Conservation (phyloP, 2,329 filamentous ascomycete species). For the Trichophyton simii region DNA sequence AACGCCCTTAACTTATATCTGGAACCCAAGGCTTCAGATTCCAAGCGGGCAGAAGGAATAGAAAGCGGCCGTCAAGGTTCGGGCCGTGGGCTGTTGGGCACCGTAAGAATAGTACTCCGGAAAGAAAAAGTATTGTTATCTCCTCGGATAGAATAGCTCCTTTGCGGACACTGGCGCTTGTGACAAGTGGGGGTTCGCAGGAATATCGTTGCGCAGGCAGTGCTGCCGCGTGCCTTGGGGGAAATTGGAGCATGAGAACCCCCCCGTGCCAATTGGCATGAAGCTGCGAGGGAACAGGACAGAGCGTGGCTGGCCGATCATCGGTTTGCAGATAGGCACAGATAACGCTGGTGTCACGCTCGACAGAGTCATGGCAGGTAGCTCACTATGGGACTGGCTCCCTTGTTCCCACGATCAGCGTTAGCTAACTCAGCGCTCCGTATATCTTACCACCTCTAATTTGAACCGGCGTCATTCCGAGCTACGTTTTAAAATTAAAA, state of each 20-base stretch:
- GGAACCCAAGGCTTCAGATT: too few relatives aligned
- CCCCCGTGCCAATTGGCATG: slow-evolving; percentile 4
- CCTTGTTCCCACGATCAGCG: slow-evolving; percentile 14
- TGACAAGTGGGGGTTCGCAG: neutral
- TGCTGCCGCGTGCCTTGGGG: neutral
- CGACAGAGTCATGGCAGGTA: slow-evolving; percentile 17
- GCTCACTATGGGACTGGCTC: slow-evolving; percentile 16
- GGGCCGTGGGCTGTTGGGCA: neutral
- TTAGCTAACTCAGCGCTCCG: neutral
- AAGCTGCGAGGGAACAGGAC: slow-evolving; percentile 14
- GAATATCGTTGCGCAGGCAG: neutral
- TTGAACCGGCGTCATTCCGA: neutral
- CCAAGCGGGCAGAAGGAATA: too few relatives aligned
- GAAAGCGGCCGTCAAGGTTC: neutral
- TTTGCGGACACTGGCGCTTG: neutral
- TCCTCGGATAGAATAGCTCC: neutral
- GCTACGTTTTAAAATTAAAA: neutral
- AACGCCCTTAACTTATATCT: neutral
- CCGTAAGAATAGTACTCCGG: neutral
- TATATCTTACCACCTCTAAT: neutral
- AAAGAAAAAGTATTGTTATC: neutral
- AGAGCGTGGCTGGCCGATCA: slow-evolving; percentile 23
- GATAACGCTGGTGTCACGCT: slow-evolving; percentile 26
- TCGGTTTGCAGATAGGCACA: slow-evolving; percentile 27
- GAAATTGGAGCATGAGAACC: neutral